Percentiles rank a stretch among this genome's conserved stretches.
Conservation (phyloP, 176 grass and related monocot genomes). For the Triticum timopheevii region DNA sequence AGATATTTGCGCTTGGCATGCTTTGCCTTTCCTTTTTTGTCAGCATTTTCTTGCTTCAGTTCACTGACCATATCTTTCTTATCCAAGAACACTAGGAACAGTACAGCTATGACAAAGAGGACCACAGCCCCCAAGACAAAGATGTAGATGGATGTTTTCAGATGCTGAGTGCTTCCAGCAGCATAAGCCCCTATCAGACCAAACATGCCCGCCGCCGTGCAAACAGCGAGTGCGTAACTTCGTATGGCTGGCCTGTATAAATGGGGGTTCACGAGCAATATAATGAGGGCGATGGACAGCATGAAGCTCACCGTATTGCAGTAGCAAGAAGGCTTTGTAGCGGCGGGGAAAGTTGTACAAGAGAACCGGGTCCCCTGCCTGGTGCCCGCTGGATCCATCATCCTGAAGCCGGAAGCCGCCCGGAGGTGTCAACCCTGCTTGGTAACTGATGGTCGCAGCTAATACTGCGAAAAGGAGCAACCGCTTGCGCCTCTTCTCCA, state of each 20-base stretch:
- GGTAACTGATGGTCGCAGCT: slow-evolving; percentile 36
- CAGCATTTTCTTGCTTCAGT: not conserved
- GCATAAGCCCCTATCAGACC: slow-evolving; percentile 1
- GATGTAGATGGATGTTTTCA: slow-evolving; percentile 8
- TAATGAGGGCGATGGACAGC: slow-evolving; percentile 29
- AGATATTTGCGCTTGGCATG: slow-evolving; percentile 21
- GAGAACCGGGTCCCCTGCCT: not conserved
- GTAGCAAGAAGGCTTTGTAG: slow-evolving; percentile 40
- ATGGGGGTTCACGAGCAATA: slow-evolving; percentile 23
- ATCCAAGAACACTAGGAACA: not conserved
- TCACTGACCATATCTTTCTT: not conserved
- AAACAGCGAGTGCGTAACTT: not conserved
- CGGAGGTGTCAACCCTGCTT: slow-evolving; percentile 40
- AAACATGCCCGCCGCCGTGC: not conserved
- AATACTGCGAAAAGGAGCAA: slow-evolving; percentile 37
- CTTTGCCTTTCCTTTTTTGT: not conserved
- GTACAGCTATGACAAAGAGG: not conserved
- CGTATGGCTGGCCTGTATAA: slow-evolving; percentile 3
- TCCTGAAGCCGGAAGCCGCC: slow-evolving; percentile 20
- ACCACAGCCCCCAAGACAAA: not conserved
- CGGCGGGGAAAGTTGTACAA: not conserved
- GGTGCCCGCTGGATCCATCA: not conserved
- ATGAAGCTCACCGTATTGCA: slow-evolving; percentile 40
- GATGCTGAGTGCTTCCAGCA: not conserved
- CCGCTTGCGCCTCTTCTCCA: slow-evolving; percentile 27